phyloP scores from a whole-genome alignment of 306 rosid genomes.

The Cucurbita argyrosperma region DNA sequence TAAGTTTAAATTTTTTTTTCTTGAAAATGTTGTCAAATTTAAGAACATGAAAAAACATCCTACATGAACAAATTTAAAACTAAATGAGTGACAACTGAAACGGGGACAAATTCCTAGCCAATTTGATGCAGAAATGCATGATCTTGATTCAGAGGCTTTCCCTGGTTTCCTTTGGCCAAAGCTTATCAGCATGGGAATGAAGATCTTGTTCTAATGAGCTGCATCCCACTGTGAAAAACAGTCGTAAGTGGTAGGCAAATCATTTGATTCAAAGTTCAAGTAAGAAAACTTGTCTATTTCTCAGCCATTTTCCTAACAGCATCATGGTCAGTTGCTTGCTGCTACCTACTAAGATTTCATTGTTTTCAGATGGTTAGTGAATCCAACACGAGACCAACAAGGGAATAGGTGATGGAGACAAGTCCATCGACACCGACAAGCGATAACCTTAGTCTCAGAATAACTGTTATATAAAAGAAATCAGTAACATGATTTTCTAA shows the following conservation, averaged over 20 bases:
- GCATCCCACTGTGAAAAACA: neutral
- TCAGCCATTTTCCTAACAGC: neutral
- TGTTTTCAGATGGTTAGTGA: constrained; percentile 53
- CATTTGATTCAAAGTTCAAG: constrained; percentile 50
- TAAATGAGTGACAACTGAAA: too few species aligned
- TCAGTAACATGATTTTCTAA: too few species aligned
- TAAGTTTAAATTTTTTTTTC: too few species aligned
- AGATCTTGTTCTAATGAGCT: constrained; percentile 5
- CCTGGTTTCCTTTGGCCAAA: neutral
- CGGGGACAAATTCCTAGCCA: too few species aligned
- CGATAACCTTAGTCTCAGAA: too few species aligned
- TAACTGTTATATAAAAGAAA: too few species aligned
- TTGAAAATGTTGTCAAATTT: too few species aligned
- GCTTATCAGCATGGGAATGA: neutral
- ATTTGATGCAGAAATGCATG: neutral
- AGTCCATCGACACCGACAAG: constrained; percentile 28
- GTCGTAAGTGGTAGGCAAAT: neutral
- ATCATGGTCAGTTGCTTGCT: neutral
- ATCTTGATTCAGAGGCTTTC: neutral
- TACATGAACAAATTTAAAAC: too few species aligned
- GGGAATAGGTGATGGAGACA: constrained; percentile 61
- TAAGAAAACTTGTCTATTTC: constrained; percentile 6
- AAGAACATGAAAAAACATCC: too few species aligned
- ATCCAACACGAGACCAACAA: constrained; percentile 68
- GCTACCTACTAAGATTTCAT: neutral